Conservation (phyloP, 352 stramenopile genomes). For the Thalassiosira livingstoniorum region DNA sequence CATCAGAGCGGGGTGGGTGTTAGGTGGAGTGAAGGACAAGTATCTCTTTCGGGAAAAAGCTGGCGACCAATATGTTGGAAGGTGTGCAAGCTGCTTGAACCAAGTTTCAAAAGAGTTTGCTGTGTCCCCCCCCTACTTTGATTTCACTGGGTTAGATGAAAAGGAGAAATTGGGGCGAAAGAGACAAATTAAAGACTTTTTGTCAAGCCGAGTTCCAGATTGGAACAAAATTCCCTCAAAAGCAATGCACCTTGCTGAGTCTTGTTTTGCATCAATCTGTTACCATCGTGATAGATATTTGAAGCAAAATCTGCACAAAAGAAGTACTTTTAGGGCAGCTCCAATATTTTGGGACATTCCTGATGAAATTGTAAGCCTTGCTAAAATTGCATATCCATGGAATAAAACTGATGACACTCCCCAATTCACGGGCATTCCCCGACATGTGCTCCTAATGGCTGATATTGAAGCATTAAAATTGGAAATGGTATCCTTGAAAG, state of each 20-base stretch:
- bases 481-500: constrained; percentile 14
- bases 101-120: constrained; percentile 33
- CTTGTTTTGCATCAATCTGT: constrained; percentile 38
- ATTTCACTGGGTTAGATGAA: constrained; percentile 26
- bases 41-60: constrained; percentile 50
- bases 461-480: constrained; percentile 35
- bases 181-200: constrained; percentile 6
- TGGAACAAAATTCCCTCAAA: constrained; percentile 4
- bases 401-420: constrained; percentile 41
- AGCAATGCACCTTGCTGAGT: constrained; percentile 9
- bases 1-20: constrained; percentile 35
- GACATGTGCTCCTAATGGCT: constrained; percentile 32
- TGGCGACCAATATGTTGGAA: constrained; percentile 49
- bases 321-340: constrained; percentile 17
- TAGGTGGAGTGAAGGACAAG: constrained; percentile 48
- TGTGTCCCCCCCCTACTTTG: constrained; percentile 51
- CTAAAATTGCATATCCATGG: constrained; percentile 41
- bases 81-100: constrained; percentile 28
- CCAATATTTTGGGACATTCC: constrained; percentile 40
- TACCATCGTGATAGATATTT: constrained; percentile 16
- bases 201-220: not conserved
- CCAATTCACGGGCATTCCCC: constrained; percentile 49
- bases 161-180: constrained; percentile 19
- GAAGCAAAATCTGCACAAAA: constrained; percentile 14
- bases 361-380: constrained; percentile 9